These are phyloP conservation scores for Pleurotus salmoneostramineus DNA, from an alignment of 768 basidiomycete genomes.

Conservation along the genomic window DNA sequence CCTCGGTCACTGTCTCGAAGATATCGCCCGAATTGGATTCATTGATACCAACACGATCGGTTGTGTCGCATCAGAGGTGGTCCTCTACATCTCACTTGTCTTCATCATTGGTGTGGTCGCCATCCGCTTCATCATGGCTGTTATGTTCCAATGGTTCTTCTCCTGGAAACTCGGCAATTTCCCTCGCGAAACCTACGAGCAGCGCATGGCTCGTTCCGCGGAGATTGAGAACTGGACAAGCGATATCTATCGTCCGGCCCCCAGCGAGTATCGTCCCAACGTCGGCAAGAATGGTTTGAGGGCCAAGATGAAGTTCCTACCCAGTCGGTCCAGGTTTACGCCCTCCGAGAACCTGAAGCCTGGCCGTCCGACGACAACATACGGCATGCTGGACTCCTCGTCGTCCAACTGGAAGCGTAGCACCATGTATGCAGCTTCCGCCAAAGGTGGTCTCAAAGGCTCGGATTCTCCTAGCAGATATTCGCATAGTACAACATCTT, in stretches of 20 bases:
- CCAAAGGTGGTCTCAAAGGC: constrained; percentile 42
- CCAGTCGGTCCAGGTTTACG: constrained; percentile 72
- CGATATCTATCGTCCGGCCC: constrained; percentile 93
- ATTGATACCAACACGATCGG: constrained; percentile 94
- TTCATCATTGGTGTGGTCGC: constrained; percentile 97
- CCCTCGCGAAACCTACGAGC: constrained; percentile 87
- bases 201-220: constrained; percentile 82
- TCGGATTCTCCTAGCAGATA: constrained; percentile 68
- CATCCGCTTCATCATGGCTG: constrained; percentile 95
- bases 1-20: constrained; percentile 79
- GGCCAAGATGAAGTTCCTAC: constrained; percentile 58
- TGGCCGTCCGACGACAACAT: constrained; percentile 57
- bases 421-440: constrained; percentile 45
- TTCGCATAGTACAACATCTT: constrained; percentile 81
- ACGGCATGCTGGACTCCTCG: constrained; percentile 61
- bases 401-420: constrained; percentile 55
- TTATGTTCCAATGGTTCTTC: constrained; percentile 97
- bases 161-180: constrained; percentile 95
- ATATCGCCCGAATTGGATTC: constrained; percentile 85
- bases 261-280: constrained; percentile 86
- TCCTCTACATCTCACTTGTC: constrained; percentile 90
- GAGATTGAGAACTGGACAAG: constrained; percentile 97
- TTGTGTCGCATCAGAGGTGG: constrained; percentile 92
- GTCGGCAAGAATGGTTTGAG: constrained; percentile 69
- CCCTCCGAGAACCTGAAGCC: constrained; percentile 57